A percentile compares a stretch with the other conserved stretches of the same genome.
phyloP scores from a whole-genome alignment of 2,329 filamentous ascomycete genomes.

The Teratosphaeriaceae sp. region DNA sequence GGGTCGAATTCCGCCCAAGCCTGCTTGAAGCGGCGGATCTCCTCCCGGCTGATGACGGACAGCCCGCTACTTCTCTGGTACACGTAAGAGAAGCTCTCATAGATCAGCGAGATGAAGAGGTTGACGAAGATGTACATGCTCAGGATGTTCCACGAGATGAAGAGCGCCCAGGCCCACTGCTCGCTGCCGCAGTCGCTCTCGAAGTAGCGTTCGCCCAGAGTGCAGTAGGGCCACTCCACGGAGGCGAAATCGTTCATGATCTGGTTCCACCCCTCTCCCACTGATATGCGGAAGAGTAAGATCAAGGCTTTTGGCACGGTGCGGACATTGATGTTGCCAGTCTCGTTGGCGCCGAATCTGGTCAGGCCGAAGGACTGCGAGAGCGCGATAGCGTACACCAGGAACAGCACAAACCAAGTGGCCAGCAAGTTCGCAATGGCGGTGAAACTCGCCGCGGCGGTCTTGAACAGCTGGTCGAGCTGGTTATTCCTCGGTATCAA shows the following conservation, averaged over 20 bases:
- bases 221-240: constrained; percentile 75
- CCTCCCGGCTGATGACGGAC: constrained; percentile 81
- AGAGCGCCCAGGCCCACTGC: constrained; percentile 79
- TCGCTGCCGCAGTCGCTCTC: constrained; percentile 88
- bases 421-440: constrained; percentile 87
- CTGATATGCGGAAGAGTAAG: constrained; percentile 85
- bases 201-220: constrained; percentile 64
- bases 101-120: constrained; percentile 96
- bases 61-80: constrained; percentile 95
- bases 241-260: constrained; percentile 93
- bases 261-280: constrained; percentile 93
- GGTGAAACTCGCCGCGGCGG: constrained; percentile 85
- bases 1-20: constrained; percentile 96
- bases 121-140: constrained; percentile 99
- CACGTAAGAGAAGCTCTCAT: constrained; percentile 98
- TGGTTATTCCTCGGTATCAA: constrained; percentile 96
- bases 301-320: constrained; percentile 92
- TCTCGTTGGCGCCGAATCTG: constrained; percentile 68
- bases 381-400: constrained; percentile 92
- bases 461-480: constrained; percentile 97
- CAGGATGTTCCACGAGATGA: constrained; percentile 96
- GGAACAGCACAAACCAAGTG: constrained; percentile 94
- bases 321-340: constrained; percentile 80
- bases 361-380: constrained; percentile 96
- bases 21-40: constrained; percentile 95